Evolutionary conservation across 345 rosid species (phyloP), one percentile per base, ranked within the genome.

Genomic region (Chamaenerion angustifolium): DNA sequence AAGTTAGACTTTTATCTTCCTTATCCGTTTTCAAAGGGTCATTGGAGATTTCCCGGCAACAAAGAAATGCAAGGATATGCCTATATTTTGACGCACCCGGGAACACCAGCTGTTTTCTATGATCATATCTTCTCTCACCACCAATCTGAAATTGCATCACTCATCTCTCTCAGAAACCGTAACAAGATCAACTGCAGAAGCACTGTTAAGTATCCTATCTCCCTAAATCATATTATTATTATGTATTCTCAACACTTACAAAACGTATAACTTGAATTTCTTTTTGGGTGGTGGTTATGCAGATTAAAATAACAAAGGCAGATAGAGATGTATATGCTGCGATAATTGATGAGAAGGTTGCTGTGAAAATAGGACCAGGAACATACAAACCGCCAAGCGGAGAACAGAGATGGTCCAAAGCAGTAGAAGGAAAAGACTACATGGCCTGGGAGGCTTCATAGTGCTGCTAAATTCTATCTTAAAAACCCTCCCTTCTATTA

Each of bases 61-160:
- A 86, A 80, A 54, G 96, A 90, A 72, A 81, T 90, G 95, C 98
- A 86, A 75, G 98, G 98, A 63, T 90, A 90, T 63, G 98, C 94
- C 19, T 90, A 90, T 69, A 86, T 78, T 62, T 47, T 90, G 67
- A 90, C 98, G 55, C 98, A 90, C 74, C 92, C 98, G 56, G 98
- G 98, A 67, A 90, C 95, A 16, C 98, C 98, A 11, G 76, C 95
- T 0, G 89, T 90, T 45, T 90, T 86, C 73, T 83, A 63, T 66
- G 96, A 90, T 49, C 98, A 90, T 64, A 12, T 86, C 52, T 83
- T 76, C 68, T 83, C 92, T 45, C 70, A 76, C 58, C 68, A 83
- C 66, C 75, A 14, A 14, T 76, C 85, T 8, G 93, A 83, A 65
- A 81, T 90, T 16, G 72, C 76, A 48, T 60, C 82, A 50, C 89